These are phyloP conservation scores for Paralagenidium karlingii DNA, from an alignment of 352 stramenopile species.

Conservation along the genomic window DNA sequence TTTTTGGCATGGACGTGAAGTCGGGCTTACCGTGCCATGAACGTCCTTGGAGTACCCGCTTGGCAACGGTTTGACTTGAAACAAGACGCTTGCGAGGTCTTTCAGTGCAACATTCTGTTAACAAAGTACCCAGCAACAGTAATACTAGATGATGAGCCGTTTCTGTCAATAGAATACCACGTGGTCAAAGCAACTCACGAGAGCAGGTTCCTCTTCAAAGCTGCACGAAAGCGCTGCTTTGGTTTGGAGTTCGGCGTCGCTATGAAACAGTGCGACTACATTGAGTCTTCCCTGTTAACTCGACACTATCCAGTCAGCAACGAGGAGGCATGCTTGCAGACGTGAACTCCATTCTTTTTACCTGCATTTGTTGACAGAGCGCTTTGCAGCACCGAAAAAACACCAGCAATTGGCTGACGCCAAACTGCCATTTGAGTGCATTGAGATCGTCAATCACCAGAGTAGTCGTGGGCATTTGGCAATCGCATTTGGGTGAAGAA, in stretches of 20 bases:
- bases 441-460: constrained; percentile 61
- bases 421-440: constrained; percentile 40
- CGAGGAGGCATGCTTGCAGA: no score
- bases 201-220: no score
- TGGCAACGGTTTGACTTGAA: constrained; percentile 28
- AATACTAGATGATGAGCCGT: background rate
- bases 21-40: constrained; percentile 35
- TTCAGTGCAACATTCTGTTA: constrained; percentile 23
- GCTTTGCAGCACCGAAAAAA: constrained; percentile 59
- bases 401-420: constrained; percentile 16
- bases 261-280: constrained; percentile 41
- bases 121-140: background rate
- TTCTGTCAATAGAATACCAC: no score
- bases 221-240: no score
- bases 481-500: background rate
- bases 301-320: no score
- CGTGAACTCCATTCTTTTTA: no score
- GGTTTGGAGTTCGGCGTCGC: constrained; percentile 33
- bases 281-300: constrained; percentile 24
- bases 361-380: no score
- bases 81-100: constrained; percentile 39
- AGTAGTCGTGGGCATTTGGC: no score
- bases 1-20: background rate
- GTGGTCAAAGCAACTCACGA: no score
- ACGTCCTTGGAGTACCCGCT: constrained; percentile 70